phyloP scores from a whole-genome alignment of 2,329 filamentous ascomycete genomes.

The Pseudocercospora cruenta region DNA sequence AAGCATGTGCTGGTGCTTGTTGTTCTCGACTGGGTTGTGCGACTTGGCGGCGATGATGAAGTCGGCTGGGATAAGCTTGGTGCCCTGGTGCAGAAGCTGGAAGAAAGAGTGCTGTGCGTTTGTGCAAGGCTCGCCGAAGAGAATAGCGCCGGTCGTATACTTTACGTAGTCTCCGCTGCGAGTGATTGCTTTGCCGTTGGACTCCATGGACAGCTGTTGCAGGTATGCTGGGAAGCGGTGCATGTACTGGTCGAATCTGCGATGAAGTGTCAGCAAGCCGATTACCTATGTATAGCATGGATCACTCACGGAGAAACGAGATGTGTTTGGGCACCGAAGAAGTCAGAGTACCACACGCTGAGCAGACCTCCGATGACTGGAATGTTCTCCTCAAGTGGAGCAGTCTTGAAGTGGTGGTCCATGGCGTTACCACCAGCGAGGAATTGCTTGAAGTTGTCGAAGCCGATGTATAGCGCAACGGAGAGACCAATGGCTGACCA shows the following conservation, averaged over 20 bases:
- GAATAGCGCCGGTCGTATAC: slow-evolving; percentile 93
- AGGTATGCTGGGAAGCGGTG: slow-evolving; percentile 99
- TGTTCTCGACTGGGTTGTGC: slow-evolving; percentile 90
- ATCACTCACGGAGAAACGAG: slow-evolving; percentile 85
- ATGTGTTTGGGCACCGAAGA: slow-evolving; percentile 97
- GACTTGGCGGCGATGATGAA: slow-evolving; percentile 96
- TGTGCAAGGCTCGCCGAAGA: slow-evolving; percentile 97
- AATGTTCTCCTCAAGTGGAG: slow-evolving; percentile 92
- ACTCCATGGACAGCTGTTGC: slow-evolving; percentile 99
- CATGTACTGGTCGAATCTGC: slow-evolving; percentile 94
- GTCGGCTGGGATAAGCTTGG: slow-evolving; percentile 96
- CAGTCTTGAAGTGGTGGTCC: slow-evolving; percentile 96
- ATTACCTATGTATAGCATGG: slow-evolving; percentile 5
- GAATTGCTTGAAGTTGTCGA: slow-evolving; percentile 97
- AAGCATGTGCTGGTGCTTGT: slow-evolving; percentile 95
- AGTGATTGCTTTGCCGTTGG: slow-evolving; percentile 96
- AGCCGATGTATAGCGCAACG: slow-evolving; percentile 93
- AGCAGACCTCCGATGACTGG: slow-evolving; percentile 87
- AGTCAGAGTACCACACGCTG: slow-evolving; percentile 98
- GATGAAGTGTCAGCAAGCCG: slow-evolving; percentile 26
- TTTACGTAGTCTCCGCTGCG: slow-evolving; percentile 86
- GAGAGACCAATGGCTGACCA: slow-evolving; percentile 98
- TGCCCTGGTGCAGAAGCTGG: slow-evolving; percentile 98
- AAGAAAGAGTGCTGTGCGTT: slow-evolving; percentile 99
- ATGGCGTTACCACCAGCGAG: slow-evolving; percentile 91